Conservation (phyloP, 768 basidiomycete species). For the Termitomyces sp. region DNA sequence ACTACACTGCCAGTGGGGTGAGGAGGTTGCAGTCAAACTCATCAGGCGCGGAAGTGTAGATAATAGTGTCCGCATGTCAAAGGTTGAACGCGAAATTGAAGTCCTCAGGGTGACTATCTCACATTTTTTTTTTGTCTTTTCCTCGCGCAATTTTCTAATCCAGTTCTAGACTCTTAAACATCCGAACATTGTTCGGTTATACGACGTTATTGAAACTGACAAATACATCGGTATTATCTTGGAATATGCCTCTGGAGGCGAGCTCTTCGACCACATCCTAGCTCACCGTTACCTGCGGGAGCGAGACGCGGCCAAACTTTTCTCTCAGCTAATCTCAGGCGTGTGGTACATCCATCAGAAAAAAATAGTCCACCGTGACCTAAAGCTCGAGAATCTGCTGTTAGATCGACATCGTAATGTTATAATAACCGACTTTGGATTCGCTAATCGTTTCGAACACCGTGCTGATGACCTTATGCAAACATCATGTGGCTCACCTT, state of each 20-base stretch:
- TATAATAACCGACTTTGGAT: constrained; percentile 99
- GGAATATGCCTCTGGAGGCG: constrained; percentile 97
- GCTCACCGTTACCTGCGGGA: constrained; percentile 96
- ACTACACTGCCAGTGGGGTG: constrained; percentile 86
- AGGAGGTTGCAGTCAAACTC: constrained; percentile 98
- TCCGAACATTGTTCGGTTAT: constrained; percentile 95
- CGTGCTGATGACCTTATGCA: constrained; percentile 95
- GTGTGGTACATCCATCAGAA: constrained; percentile 99
- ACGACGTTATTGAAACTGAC: constrained; percentile 99
- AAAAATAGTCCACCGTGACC: constrained; percentile 98
- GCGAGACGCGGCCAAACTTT: constrained; percentile 90
- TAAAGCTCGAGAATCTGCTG: constrained; percentile 97
- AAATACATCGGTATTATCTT: constrained; percentile 99
- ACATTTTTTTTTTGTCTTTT: not conserved
- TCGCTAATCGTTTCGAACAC: constrained; percentile 96
- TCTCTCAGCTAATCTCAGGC: constrained; percentile 96
- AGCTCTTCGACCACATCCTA: constrained; percentile 97
- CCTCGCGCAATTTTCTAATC: constrained; percentile 12
- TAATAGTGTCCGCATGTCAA: constrained; percentile 78
- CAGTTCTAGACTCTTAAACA: constrained; percentile 77
- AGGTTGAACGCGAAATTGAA: constrained; percentile 97
- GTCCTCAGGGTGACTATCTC: constrained; percentile 73
- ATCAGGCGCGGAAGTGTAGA: constrained; percentile 93
- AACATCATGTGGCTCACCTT: constrained; percentile 94
- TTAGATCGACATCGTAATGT: constrained; percentile 97